These are phyloP conservation scores for Umbelopsis vinacea DNA, from an alignment of 192 early-diverging fungal genomes.

Conservation along the genomic window DNA sequence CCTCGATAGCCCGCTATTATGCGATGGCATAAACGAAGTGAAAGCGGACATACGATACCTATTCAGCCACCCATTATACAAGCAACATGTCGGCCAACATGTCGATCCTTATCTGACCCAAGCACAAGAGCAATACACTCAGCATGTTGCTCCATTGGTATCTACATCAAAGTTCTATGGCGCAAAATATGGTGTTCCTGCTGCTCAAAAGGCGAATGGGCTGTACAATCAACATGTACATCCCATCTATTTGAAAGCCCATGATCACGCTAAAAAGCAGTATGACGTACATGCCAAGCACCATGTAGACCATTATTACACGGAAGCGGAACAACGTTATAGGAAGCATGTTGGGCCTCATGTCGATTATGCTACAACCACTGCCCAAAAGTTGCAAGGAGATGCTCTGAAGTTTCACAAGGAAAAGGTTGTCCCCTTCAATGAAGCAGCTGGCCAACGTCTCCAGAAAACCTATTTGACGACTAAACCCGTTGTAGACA, in stretches of 20 bases:
- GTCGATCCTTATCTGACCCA: slow-evolving; percentile 2
- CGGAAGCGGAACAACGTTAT: slow-evolving; percentile 16
- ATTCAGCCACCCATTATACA: not conserved
- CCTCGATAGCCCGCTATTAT: not conserved
- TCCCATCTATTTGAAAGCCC: not conserved
- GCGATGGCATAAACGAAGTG: slow-evolving; percentile 2
- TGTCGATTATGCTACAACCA: not conserved
- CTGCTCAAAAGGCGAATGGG: not conserved
- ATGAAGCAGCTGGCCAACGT: not conserved
- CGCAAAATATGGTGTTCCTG: slow-evolving; percentile 11
- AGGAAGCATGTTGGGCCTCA: not conserved
- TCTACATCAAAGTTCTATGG: not conserved
- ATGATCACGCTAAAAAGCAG: slow-evolving; percentile 11
- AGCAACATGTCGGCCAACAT: slow-evolving; percentile 13
- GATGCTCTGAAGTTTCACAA: not conserved
- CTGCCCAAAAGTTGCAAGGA: not conserved
- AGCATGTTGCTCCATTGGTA: not conserved
- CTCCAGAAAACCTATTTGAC: not conserved
- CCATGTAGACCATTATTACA: slow-evolving; percentile 6
- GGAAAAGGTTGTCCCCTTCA: slow-evolving; percentile 6
- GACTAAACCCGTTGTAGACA: not conserved
- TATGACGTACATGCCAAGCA: not conserved
- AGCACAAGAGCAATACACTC: not conserved
- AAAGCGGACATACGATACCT: not conserved
- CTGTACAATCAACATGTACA: not conserved